Evolutionary conservation across 345 rosid species (phyloP), one percentile per base, ranked within the genome.

Genomic region (Hibiscus syriacus): DNA sequence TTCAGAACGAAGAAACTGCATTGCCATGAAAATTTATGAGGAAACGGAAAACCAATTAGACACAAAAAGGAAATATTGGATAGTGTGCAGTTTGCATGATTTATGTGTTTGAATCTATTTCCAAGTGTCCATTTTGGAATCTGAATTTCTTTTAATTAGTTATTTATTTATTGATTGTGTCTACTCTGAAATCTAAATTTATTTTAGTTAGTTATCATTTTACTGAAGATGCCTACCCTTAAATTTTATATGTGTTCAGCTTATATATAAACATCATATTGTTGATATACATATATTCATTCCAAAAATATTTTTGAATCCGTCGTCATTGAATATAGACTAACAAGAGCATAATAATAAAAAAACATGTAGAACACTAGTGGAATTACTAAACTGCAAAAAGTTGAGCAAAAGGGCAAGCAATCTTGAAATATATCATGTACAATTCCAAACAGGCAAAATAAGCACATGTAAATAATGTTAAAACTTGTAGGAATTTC

Each of bases 1-100:
- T 94, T 91, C 80, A 94, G 73, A 69, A 94, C 72, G 78, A 91
- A 89, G 77, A 87, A 94, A 55, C 99, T 94, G 69, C 71, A 74
- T 43, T 50, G 13, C 46, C 55, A 80, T 46, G 58, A 14, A 50
- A 73, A 76, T 57, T 11, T 29, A 6, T 5, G 20, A 16, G 23
- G 12, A 11, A 69, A n/a, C 56, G 6, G 64, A 57, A 58, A 10
- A 34, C 55, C 67, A 52, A 30, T 13, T 19, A 6, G 29, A 41
- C 12, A 64, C 16, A 70, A 49, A 57, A 62, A 26, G 30, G 34
- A 38, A 66, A 30, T 50, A 25, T 4, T 5, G 34, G 61, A 29
- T 5, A 25, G 22, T 1, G 27, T 16, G 50, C 41, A 46, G 5
- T 6, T 41, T 1, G 6, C 32, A 39, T 38, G 26, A 39, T 61